phyloP scores from a whole-genome alignment of 1,284 basidiomycete species.

The Malassezia vespertilionis region DNA sequence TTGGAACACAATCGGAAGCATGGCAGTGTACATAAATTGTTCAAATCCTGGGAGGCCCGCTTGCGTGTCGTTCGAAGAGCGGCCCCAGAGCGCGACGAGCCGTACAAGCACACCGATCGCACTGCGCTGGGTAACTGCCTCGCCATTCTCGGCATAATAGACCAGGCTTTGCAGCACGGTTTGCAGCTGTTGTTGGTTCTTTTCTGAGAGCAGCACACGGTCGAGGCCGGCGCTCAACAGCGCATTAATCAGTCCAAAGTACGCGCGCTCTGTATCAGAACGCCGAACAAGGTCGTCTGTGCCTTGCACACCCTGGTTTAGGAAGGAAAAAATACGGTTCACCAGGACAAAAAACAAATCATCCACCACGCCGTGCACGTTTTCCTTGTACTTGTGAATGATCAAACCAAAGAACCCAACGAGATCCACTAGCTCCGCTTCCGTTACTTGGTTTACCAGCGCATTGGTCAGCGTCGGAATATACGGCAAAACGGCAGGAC shows the following conservation, averaged over 20 bases:
- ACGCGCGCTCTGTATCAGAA: conserved; percentile 77
- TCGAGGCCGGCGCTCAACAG: conserved; percentile 67
- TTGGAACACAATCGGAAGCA: conserved; percentile 72
- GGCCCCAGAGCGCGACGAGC: conserved; percentile 65
- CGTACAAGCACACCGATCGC: conserved; percentile 69
- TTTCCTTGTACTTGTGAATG: conserved; percentile 80
- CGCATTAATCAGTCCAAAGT: conserved; percentile 70
- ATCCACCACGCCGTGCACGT: conserved; percentile 75
- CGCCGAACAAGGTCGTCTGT: conserved; percentile 81
- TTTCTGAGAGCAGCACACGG: conserved; percentile 71
- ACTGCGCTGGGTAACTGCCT: conserved; percentile 58
- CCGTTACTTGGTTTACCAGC: conserved; percentile 79
- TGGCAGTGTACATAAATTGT: conserved; percentile 75
- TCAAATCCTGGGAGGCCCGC: conserved; percentile 71
- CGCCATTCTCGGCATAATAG: conserved; percentile 49
- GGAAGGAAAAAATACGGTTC: conserved; percentile 66
- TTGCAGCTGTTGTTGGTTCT: conserved; percentile 70
- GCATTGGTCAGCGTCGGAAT: conserved; percentile 78
- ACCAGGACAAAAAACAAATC: conserved; percentile 77
- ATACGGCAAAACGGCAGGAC: conserved; percentile 61
- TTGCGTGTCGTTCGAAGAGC: conserved; percentile 12
- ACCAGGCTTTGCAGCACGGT: conserved; percentile 60
- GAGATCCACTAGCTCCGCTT: conserved; percentile 85
- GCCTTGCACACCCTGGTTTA: conserved; percentile 71
- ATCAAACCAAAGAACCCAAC: conserved; percentile 84